Evolutionary conservation across 352 stramenopile species (phyloP), one percentile per base, ranked within the genome.

Genomic region (Salisapilia sapeloensis): DNA sequence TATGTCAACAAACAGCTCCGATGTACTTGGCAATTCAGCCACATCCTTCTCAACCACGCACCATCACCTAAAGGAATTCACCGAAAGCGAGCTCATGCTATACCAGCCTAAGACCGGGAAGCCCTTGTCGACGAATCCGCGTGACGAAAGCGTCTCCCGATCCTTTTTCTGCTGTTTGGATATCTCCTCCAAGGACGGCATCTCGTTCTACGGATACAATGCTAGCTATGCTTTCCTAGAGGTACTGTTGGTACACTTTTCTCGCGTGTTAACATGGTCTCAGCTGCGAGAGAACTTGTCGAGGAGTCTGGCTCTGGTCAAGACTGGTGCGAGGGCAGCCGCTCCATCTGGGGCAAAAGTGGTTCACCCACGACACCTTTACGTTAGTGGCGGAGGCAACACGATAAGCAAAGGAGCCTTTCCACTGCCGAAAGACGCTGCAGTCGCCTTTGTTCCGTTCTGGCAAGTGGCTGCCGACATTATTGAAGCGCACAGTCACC

Each of bases 151-250:
- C 8, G 27, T 13, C n/a, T 1, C 27, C n/a, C 54, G 66, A 19
- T 74, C 63, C 9, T 75, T 85, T 29, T 89, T 81, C 29, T 85
- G 82, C 33, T 44, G 83, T 18, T 36, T 84, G 12, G 63, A 82
- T 18, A 25, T 87, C 7, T 87, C 67, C 1, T 52, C 53, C 6
- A 52, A 31, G n/a, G 63, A 54, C 19, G 72, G 72, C 0, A 26
- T 89, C 16, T 47, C 48, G 0, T 43, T 81, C 13, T 80, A 75
- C 30, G 72, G 58, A 29, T 89, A 89, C 52, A 89, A 89, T 35
- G 67, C 85, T 56, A 82, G 70, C 25, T 40, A 46, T 1, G 46
- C 56, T 26, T 45, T 85, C 10, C 44, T 79, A 11, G 72, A 89
- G 14, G 50, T 47, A 2, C 41, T 89, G 16, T 38, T 63, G 3